phyloP scores from a whole-genome alignment of 352 stramenopile genomes.

The Sclerospora graminicola region DNA sequence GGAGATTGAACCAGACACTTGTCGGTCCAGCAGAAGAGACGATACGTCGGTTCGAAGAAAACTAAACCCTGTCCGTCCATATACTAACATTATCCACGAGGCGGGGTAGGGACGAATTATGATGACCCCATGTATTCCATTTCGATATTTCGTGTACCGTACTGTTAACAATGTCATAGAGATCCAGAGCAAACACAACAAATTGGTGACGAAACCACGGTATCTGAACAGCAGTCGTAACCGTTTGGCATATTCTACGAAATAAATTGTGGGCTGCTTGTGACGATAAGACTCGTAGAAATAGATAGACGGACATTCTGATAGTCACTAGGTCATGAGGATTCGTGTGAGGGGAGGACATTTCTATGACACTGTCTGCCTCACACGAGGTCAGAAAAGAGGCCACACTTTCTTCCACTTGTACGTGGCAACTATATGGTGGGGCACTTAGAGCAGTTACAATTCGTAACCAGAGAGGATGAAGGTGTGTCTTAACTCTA shows the following conservation, averaged over 20 bases:
- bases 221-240: no score
- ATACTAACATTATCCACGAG: no score
- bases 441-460: conserved; percentile 2
- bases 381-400: conserved; percentile 3
- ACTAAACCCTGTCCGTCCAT: no score
- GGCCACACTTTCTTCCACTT: neutral
- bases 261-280: conserved; percentile 2
- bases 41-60: no score
- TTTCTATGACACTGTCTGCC: neutral
- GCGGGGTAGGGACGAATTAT: neutral
- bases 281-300: conserved; percentile 8
- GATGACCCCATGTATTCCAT: neutral
- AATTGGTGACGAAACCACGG: neutral
- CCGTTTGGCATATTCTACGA: neutral
- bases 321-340: neutral
- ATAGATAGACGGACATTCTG: conserved; percentile 4
- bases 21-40: no score
- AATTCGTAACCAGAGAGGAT: conserved; percentile 3
- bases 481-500: neutral
- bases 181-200: conserved; percentile 5
- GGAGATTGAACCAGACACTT: no score
- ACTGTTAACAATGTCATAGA: conserved; percentile 9
- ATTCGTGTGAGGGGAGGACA: neutral
- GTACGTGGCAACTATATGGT: no score
- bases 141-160: conserved; percentile 2